Conservation (phyloP, 129 eudicot genomes). For the Escallonia rubra region DNA sequence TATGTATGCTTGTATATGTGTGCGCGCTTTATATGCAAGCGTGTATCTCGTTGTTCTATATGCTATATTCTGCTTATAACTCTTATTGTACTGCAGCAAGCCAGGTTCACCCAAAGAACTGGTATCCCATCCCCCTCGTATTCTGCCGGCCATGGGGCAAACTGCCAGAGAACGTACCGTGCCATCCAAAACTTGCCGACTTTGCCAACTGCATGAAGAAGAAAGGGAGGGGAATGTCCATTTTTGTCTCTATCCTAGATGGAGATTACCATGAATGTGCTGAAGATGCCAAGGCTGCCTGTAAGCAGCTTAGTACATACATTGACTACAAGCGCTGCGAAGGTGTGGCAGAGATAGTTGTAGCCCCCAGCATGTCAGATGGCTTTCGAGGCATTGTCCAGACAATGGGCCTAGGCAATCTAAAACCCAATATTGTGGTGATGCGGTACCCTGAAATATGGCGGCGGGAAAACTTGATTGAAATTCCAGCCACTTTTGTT, state of each 20-base stretch:
- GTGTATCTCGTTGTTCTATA: not conserved
- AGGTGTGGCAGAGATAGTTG: constrained; percentile 96
- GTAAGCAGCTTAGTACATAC: constrained; percentile 74
- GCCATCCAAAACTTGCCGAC: constrained; percentile 98
- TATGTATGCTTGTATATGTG: not conserved
- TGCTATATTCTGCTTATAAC: too few relatives aligned
- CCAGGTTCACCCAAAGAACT: constrained; percentile 95
- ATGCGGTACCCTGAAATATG: constrained; percentile 97
- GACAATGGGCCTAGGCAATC: constrained; percentile 99
- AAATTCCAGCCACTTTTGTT: constrained; percentile 92
- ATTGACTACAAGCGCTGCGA: constrained; percentile 95
- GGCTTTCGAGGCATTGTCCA: constrained; percentile 93
- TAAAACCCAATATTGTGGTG: constrained; percentile 93
- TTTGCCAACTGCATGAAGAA: constrained; percentile 98
- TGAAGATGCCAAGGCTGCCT: constrained; percentile 90
- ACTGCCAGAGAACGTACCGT: constrained; percentile 94
- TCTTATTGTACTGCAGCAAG: constrained; percentile 49
- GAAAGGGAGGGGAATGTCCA: constrained; percentile 97
- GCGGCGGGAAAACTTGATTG: constrained; percentile 87
- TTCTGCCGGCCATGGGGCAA: constrained; percentile 99
- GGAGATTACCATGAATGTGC: constrained; percentile 93
- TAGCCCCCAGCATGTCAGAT: constrained; percentile 90
- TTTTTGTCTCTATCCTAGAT: constrained; percentile 84
- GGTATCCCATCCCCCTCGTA: constrained; percentile 96
- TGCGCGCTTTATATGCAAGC: not conserved